Evolutionary conservation across 768 basidiomycete species (phyloP).

Genomic region (Rhizopogon roseolus): DNA sequence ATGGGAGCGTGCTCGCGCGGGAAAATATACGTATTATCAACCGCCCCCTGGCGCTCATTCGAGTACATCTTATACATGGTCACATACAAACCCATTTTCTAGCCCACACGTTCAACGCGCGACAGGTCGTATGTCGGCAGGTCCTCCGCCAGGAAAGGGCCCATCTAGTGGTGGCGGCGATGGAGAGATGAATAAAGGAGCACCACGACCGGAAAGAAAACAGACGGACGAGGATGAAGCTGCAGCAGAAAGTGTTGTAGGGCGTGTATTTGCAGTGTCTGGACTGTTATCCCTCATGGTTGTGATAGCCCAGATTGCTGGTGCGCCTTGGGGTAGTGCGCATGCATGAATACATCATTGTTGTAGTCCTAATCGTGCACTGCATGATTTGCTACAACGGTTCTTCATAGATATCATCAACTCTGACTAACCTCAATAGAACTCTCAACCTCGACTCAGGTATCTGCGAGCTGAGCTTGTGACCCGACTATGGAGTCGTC

Average conservation of each 20-base stretch:
- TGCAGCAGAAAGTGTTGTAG: slow-evolving; percentile 18
- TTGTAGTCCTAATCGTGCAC: too few relatives aligned
- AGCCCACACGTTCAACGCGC: slow-evolving; percentile 22
- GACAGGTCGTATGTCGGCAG: slow-evolving; percentile 15
- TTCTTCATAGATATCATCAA: too few relatives aligned
- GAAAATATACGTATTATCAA: background rate
- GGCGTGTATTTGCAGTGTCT: slow-evolving; percentile 24
- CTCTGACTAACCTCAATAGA: too few relatives aligned
- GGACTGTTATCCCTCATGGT: slow-evolving; percentile 22
- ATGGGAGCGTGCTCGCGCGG: slow-evolving; percentile 6
- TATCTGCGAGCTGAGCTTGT: too few relatives aligned
- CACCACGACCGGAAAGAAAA: background rate
- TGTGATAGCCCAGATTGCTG: slow-evolving; percentile 13
- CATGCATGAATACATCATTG: background rate
- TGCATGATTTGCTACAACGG: too few relatives aligned
- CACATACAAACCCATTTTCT: slow-evolving; percentile 16
- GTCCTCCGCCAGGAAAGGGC: background rate
- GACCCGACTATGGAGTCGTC: too few relatives aligned
- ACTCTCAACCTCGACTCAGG: too few relatives aligned
- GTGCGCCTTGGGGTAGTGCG: slow-evolving; percentile 2
- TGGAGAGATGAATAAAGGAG: background rate
- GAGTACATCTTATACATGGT: background rate
- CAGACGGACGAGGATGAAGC: slow-evolving; percentile 17
- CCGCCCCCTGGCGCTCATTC: slow-evolving; percentile 3
- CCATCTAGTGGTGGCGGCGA: slow-evolving; percentile 1